A percentile compares a stretch with the other conserved stretches of the same genome.
Conservation (phyloP, 441 rosid genomes). For the Cnidoscolus chayamansa region DNA sequence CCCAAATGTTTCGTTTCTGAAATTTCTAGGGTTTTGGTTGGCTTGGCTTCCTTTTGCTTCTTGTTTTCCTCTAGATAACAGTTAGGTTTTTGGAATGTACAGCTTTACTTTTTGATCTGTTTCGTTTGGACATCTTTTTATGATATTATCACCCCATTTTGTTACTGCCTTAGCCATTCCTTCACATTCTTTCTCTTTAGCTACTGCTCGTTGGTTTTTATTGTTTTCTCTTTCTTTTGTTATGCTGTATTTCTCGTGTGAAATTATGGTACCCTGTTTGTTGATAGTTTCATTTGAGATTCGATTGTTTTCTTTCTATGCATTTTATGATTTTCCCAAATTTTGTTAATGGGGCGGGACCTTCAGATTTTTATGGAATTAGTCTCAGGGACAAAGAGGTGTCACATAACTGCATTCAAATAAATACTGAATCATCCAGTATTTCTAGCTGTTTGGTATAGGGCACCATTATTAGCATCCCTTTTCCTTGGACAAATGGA, state of each 20-base stretch:
- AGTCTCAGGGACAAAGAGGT: neutral
- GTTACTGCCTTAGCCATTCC: neutral
- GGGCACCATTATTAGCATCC: no score
- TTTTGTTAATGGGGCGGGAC: neutral
- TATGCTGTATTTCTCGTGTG: no score
- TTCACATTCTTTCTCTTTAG: no score
- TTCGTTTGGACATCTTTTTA: neutral
- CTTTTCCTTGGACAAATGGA: neutral
- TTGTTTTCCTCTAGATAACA: neutral
- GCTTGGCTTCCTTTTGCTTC: neutral
- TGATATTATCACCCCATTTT: neutral
- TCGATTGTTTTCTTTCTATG: no score
- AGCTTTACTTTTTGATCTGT: conserved; percentile 4
- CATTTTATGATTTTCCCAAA: neutral
- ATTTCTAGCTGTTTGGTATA: no score
- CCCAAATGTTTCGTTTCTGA: neutral
- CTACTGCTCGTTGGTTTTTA: no score
- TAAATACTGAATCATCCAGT: neutral
- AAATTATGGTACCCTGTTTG: no score
- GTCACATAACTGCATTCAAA: neutral
- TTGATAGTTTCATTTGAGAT: no score
- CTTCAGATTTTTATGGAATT: neutral
- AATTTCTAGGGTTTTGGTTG: conserved; percentile 11
- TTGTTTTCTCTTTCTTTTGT: no score
- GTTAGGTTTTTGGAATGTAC: neutral